A percentile compares a stretch with the other conserved stretches of the same genome.
Conservation (phyloP, 371 early-diverging fungal genomes). For the Coemansia sp. region DNA sequence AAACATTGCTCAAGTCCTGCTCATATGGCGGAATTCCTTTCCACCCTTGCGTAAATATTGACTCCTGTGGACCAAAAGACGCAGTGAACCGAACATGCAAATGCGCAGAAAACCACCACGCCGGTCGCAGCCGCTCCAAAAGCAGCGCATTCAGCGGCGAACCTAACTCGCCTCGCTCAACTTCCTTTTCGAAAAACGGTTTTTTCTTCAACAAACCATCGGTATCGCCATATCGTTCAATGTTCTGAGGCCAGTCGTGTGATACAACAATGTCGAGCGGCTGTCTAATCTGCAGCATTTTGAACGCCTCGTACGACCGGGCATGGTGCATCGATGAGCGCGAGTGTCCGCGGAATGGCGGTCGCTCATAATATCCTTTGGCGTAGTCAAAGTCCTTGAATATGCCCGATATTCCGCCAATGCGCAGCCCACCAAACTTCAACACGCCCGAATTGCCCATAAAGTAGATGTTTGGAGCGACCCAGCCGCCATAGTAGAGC, state of each 20-base stretch:
- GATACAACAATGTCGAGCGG: constrained; percentile 85
- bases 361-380: constrained; percentile 73
- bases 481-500: constrained; percentile 97
- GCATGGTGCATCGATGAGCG: constrained; percentile 80
- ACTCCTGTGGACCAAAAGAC: constrained; percentile 56
- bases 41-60: constrained; percentile 34
- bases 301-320: constrained; percentile 76
- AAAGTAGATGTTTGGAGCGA: constrained; percentile 89
- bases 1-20: background rate
- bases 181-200: constrained; percentile 71
- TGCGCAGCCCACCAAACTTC: constrained; percentile 81
- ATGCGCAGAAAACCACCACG: constrained; percentile 91
- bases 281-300: constrained; percentile 67
- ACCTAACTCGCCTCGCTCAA: constrained; percentile 70
- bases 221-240: constrained; percentile 77
- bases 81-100: constrained; percentile 90
- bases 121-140: constrained; percentile 70
- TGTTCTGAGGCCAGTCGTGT: constrained; percentile 95
- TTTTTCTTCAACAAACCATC: constrained; percentile 63
- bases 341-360: constrained; percentile 66
- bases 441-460: constrained; percentile 79
- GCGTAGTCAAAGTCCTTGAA: constrained; percentile 74
- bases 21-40: constrained; percentile 19
- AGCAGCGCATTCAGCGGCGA: constrained; percentile 67
- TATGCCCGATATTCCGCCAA: constrained; percentile 92